Base-by-base conservation (phyloP, 2,329 filamentous ascomycete species). In the Clonostachys sp. region DNA sequence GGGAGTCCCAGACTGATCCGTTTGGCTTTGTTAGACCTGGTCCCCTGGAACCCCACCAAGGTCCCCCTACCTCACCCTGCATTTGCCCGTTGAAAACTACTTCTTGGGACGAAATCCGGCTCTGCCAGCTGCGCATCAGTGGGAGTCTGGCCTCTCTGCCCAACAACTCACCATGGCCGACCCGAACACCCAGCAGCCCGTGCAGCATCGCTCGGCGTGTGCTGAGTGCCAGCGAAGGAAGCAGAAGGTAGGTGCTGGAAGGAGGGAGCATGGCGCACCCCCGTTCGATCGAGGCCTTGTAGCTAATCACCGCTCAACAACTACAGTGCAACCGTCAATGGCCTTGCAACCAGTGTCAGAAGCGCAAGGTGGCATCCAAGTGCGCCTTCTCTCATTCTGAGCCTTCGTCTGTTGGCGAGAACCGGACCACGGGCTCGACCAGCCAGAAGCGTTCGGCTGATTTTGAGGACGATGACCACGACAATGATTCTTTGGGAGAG, bases 201-300 rank as follows among this genome's bases (percentile, higher is more conserved):
- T 18, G 12, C 41, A 43, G 44, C 44, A 47, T 34, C 45, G 45
- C 40, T 35, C 61, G 14, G 68, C 71, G 45, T 74, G 71, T 57
- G 68, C 66, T 34, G 70, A 73, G 55, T 74, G 65, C 44, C 63
- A 68, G 52, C 63, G 65, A 38, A 57, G 65, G 45, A 68, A 68
- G 54, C 65, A 68, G 57, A 68, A 67, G 57, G 65, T 63, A 50
- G 12, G 59, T 53, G n/a, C n/a, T n/a, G 17, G 24, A 10, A 30
- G 9, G 24, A 30, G 24, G 24, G 24, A 12, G n/a, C 34, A 14
- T 16, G 17, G 16, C 43, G n/a, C 42, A 44, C 20, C 41, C 34
- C n/a, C 30, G 33, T 18, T 33, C 24, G 7, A 45, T 13, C 42
- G 24, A 30, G 24, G 24, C 24, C 8, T 30, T 30, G 24, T 30